Conservation (phyloP, 2,329 filamentous ascomycete genomes). For the Coniochaeta ligniaria region DNA sequence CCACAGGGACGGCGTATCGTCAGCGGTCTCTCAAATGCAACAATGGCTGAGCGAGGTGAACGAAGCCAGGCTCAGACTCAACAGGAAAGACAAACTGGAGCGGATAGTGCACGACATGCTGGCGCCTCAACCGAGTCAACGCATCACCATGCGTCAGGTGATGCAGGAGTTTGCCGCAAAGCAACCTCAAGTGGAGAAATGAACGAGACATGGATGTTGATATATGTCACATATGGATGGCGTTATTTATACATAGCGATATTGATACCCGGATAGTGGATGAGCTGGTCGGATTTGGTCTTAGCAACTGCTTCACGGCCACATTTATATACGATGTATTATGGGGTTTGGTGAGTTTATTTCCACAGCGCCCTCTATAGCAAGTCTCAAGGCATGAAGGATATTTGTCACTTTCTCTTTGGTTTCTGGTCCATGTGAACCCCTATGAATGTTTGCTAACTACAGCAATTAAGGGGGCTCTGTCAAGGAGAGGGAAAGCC, state of each 20-base stretch:
- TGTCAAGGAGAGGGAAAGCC: too few species aligned
- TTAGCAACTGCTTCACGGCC: neutral
- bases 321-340: neutral
- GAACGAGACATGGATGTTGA: slow-evolving; percentile 4
- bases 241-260: neutral
- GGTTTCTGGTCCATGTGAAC: neutral
- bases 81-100: slow-evolving; percentile 41
- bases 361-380: neutral
- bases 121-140: slow-evolving; percentile 39
- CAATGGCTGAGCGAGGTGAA: slow-evolving; percentile 48
- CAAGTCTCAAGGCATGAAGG: neutral
- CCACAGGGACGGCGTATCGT: slow-evolving; percentile 10
- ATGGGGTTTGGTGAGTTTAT: neutral
- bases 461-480: too few species aligned
- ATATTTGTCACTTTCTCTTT: neutral
- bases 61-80: slow-evolving; percentile 37
- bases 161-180: slow-evolving; percentile 31
- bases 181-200: slow-evolving; percentile 12
- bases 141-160: slow-evolving; percentile 47
- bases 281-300: neutral
- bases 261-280: neutral
- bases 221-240: neutral
- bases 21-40: slow-evolving; percentile 46
- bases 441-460: neutral
- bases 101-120: slow-evolving; percentile 47